These are phyloP conservation scores for Acanthamoeba rhysodes DNA, from an alignment of 208 protist species.

Conservation along the genomic window DNA sequence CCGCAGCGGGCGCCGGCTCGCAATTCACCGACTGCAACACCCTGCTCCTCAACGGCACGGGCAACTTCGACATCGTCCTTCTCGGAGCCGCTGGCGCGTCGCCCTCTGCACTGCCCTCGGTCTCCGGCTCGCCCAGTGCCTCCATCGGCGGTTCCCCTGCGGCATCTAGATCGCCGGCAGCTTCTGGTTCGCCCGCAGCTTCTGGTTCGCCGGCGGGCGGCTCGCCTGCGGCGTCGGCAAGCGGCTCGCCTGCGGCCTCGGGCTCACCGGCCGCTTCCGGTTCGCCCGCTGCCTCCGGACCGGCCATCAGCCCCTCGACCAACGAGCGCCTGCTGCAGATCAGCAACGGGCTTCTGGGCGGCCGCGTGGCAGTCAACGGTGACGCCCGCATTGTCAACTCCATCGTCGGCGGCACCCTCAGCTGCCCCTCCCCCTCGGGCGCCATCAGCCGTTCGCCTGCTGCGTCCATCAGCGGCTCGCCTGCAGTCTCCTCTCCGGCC, in stretches of 20 bases:
- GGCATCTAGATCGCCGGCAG: not conserved
- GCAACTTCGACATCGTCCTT: constrained; percentile 14
- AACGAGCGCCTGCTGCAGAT: not conserved
- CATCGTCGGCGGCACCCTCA: not conserved
- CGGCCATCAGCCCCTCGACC: not conserved
- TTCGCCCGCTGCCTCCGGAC: not conserved
- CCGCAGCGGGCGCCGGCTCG: too few relatives aligned
- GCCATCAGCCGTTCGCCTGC: not conserved
- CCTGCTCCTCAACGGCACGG: not conserved
- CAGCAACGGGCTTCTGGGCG: not conserved
- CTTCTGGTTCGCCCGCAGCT: not conserved
- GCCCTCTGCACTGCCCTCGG: not conserved
- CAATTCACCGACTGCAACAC: constrained; percentile 45
- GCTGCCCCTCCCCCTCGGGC: not conserved
- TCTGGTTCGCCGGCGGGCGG: not conserved
- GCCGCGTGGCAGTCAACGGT: not conserved
- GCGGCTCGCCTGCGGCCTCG: not conserved
- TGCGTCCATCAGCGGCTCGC: not conserved
- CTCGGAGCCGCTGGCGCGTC: not conserved
- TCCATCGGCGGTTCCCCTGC: not conserved
- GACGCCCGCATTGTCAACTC: not conserved
- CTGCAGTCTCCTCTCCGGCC: not conserved
- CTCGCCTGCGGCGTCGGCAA: not conserved
- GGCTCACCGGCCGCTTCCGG: not conserved
- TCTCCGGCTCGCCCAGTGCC: not conserved